A percentile compares a stretch with the other conserved stretches of the same genome.
Conservation (phyloP, 805 yeast species). For the Kodamaea leandrae region DNA sequence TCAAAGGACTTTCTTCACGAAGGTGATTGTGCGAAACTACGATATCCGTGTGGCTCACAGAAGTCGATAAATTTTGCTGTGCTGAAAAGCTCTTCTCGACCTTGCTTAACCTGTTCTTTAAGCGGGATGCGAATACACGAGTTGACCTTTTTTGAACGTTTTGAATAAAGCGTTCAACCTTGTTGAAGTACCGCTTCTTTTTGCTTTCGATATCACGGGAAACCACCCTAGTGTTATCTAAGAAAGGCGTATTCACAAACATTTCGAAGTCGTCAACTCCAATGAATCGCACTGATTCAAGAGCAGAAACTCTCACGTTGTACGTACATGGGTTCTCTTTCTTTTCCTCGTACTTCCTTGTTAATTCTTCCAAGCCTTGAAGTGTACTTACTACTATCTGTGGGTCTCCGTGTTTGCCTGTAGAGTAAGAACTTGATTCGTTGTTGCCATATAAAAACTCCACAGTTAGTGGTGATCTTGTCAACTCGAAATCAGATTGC, state of each 20-base stretch:
- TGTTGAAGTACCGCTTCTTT: conserved; percentile 16
- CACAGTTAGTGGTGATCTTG: conserved; percentile 18
- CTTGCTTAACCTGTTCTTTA: conserved; percentile 3
- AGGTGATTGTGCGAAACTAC: conserved; percentile 1
- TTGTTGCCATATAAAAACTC: conserved; percentile 12
- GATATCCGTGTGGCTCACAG: conserved; percentile 1
- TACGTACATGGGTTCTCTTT: too few species aligned
- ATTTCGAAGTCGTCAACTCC: conserved; percentile 25
- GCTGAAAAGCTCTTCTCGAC: neutral
- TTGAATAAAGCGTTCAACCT: conserved; percentile 13
- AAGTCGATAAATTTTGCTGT: neutral
- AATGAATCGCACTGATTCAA: conserved; percentile 9
- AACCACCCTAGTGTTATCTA: conserved; percentile 3
- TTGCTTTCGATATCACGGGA: conserved; percentile 3
- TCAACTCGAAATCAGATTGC: conserved; percentile 10
- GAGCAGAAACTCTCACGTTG: too few species aligned
- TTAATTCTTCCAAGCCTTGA: conserved; percentile 1
- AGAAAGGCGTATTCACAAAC: conserved; percentile 14
- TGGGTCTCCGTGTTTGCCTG: neutral
- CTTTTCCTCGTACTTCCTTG: too few species aligned
- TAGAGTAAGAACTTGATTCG: neutral
- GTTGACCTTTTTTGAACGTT: conserved; percentile 15
- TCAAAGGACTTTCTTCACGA: neutral
- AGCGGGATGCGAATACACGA: conserved; percentile 7
- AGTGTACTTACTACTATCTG: conserved; percentile 6